Evolutionary conservation across 2,329 filamentous ascomycete species (phyloP), one percentile per base, ranked within the genome.

Genomic region (Endoconidiophora laricicola): DNA sequence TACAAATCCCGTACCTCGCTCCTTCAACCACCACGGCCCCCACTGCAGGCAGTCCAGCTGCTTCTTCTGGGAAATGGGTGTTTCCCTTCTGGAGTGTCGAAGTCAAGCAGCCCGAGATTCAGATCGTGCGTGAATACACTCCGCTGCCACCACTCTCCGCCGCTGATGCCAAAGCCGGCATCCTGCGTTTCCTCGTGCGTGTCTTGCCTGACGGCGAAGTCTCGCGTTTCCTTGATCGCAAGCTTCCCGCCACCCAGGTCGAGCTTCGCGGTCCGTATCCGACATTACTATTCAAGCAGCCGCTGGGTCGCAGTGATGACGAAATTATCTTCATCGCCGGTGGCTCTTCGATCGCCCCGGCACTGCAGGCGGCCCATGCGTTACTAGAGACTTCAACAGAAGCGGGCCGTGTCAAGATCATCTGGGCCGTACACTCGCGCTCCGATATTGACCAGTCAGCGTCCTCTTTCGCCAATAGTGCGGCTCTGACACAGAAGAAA

Each of bases 91-190:
- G 86, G 83, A 87, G 82, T 55, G 81, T 96, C 33, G 83, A 95
- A 67, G 79, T 94, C 60, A 94, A 94, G 66, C 91, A 96, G 66
- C 91, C 91, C 2, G 81, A 94, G 62, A 67, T 96, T 52, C 88
- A 95, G 65, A 94, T 98, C 57, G 85, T 86, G 41, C 70, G 91
- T 54, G 80, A 86, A 52, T 98, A 98, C 65, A 96, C 91, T 3
- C 87, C 90, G 0, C 69, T 98, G 0, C 90, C 86, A 0, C 73
- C 78, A 0, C 23, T 56, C 0, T 48, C 54, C 0, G 56, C 47
- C 3, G 57, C 60, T 12, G 59, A 63, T 2, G 58, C 57, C 1
- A 57, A 62, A n/a, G 58, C 60, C 33, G 65, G 69, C 39, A 61
- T 67, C 2, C 59, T 94, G 49, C 71, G 82, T 6, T 80, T 96